A percentile compares a stretch with the other conserved stretches of the same genome.
phyloP scores from a whole-genome alignment of 805 yeast species.

The Myxozyma udenii region DNA sequence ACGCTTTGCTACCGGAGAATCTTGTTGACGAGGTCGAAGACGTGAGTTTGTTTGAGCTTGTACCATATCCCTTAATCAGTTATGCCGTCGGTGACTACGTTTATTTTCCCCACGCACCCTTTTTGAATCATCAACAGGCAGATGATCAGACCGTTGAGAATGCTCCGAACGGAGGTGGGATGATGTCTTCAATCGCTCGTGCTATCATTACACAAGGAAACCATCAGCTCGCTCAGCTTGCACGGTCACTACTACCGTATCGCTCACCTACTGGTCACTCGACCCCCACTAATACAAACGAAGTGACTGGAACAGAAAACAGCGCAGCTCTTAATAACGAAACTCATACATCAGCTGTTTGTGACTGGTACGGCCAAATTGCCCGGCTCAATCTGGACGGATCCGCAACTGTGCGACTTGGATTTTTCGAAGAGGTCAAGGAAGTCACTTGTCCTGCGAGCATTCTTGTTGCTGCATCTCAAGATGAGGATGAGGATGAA shows the following conservation, averaged over 20 bases:
- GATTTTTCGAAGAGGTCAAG: slow-evolving; percentile 8
- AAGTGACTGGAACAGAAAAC: not conserved
- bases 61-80: slow-evolving; percentile 20
- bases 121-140: not conserved
- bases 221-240: slow-evolving; percentile 26
- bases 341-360: not conserved
- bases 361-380: slow-evolving; percentile 30
- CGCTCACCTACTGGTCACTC: slow-evolving; percentile 12
- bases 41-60: slow-evolving; percentile 27
- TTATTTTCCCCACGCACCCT: slow-evolving; percentile 25
- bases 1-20: slow-evolving; percentile 17
- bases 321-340: not conserved
- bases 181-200: slow-evolving; percentile 22
- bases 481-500: slow-evolving; percentile 23
- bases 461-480: slow-evolving; percentile 14
- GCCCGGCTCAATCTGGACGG: slow-evolving; percentile 22
- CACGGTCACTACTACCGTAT: slow-evolving; percentile 21
- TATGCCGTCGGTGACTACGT: slow-evolving; percentile 25
- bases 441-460: slow-evolving; percentile 24
- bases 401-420: slow-evolving; percentile 20
- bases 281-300: slow-evolving; percentile 6
- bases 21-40: slow-evolving; percentile 17
- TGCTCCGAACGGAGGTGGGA: slow-evolving; percentile 6
- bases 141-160: not conserved
- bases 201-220: slow-evolving; percentile 25